Evolutionary conservation across 768 basidiomycete species (phyloP).

Genomic region (Leccinum subtestaceum): DNA sequence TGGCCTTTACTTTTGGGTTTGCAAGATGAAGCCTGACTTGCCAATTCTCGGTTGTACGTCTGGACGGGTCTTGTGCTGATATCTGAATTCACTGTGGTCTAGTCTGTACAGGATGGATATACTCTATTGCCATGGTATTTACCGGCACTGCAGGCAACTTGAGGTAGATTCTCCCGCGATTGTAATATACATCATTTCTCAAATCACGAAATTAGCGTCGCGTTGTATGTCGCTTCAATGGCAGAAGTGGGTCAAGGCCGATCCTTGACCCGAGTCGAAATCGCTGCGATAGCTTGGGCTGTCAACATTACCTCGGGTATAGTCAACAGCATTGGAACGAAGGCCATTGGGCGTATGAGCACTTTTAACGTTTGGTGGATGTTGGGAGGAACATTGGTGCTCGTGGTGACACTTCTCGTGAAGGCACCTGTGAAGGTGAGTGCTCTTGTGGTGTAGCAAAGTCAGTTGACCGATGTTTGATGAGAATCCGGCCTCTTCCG

Average conservation of each 20-base stretch:
- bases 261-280: constrained; percentile 46
- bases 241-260: constrained; percentile 44
- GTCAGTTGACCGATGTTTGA: neutral
- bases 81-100: no score
- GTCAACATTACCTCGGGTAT: constrained; percentile 54
- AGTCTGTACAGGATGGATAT: no score
- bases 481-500: constrained; percentile 51
- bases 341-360: constrained; percentile 55
- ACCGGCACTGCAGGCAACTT: no score
- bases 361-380: constrained; percentile 62
- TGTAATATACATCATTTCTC: no score
- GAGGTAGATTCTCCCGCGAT: no score
- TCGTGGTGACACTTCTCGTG: constrained; percentile 55
- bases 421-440: constrained; percentile 52
- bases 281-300: constrained; percentile 54
- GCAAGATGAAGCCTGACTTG: no score
- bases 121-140: no score
- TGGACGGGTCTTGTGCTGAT: no score
- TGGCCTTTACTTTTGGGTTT: no score
- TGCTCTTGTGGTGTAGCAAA: neutral
- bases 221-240: no score
- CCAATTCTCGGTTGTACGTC: no score
- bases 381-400: constrained; percentile 52
- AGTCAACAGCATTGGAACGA: constrained; percentile 55
- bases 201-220: no score